Conservation (phyloP, 1,139 yeast genomes). For the Taiozyma sp. region DNA sequence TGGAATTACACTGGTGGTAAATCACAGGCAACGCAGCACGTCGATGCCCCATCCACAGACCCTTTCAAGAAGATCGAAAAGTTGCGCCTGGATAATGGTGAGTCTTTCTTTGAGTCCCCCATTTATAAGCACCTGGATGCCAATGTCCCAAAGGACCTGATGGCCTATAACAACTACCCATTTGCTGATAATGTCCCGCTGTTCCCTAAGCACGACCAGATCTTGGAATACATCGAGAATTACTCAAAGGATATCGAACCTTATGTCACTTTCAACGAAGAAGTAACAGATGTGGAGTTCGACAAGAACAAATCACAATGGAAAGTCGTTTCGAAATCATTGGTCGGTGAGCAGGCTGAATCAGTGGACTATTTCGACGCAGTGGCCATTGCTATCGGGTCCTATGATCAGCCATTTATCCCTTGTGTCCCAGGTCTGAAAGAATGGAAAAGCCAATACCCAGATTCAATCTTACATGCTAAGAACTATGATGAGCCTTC, state of each 20-base stretch:
- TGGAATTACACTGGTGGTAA: conserved; percentile 41
- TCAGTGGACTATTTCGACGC: conserved; percentile 37
- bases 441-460: conserved; percentile 26
- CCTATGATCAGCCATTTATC: conserved; percentile 46
- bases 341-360: conserved; percentile 23
- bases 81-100: conserved; percentile 14
- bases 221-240: conserved; percentile 40
- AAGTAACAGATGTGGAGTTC: conserved; percentile 25
- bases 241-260: conserved; percentile 38
- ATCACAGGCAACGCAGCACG: conserved; percentile 9
- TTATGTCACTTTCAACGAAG: conserved; percentile 28
- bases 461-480: conserved; percentile 18
- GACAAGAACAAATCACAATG: conserved; percentile 11
- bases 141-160: conserved; percentile 53
- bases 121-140: conserved; percentile 45
- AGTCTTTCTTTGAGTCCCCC: conserved; percentile 27
- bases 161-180: conserved; percentile 50
- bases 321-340: conserved; percentile 29
- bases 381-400: conserved; percentile 51
- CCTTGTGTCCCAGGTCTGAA: conserved; percentile 43
- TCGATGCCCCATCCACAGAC: conserved; percentile 19
- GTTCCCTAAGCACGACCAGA: conserved; percentile 48
- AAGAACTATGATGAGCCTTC: conserved; percentile 46
- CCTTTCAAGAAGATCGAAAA: conserved; percentile 12
- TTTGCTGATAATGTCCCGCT: conserved; percentile 40